Percentiles rank a stretch among this genome's conserved stretches.
These are phyloP conservation scores for Trichoderma breve DNA, from an alignment of 2,329 filamentous ascomycete species.

Conservation along the genomic window DNA sequence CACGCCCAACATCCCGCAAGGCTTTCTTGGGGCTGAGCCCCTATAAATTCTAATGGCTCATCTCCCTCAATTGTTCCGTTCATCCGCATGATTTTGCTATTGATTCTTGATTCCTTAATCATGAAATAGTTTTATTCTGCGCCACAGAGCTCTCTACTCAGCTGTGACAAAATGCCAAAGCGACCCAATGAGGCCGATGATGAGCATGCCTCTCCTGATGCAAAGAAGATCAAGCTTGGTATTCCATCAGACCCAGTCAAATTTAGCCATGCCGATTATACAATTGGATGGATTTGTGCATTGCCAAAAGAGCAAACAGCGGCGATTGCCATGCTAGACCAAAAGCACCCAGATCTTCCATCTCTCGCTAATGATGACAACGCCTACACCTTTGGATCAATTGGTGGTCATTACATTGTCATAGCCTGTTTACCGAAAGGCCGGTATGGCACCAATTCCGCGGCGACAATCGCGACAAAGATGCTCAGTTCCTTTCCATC, in stretches of 20 bases:
- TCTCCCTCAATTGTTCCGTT: neutral
- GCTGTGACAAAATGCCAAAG: neutral
- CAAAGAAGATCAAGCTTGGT: neutral
- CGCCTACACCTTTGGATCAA: neutral
- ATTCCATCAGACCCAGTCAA: rapidly evolving
- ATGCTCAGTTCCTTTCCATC: neutral
- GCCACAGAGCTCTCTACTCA: neutral
- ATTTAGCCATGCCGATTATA: constrained; percentile 18
- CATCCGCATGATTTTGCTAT: neutral
- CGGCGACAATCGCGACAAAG: neutral
- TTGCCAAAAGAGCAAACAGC: neutral
- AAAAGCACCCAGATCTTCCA: neutral
- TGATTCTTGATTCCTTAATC: neutral
- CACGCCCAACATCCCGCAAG: neutral
- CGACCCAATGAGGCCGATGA: neutral
- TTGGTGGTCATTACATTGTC: neutral
- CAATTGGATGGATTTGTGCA: neutral
- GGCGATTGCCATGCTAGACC: neutral
- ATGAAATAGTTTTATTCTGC: neutral
- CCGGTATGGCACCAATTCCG: neutral
- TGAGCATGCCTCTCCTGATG: neutral
- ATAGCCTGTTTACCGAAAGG: neutral
- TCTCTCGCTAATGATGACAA: neutral
- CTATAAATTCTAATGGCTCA: too few species aligned
- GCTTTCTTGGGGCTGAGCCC: neutral